Percentiles rank a stretch among this genome's conserved stretches.
Evolutionary conservation across 371 early-diverging fungal genomes (phyloP).

Genomic region (Zancudomyces culisetae): DNA sequence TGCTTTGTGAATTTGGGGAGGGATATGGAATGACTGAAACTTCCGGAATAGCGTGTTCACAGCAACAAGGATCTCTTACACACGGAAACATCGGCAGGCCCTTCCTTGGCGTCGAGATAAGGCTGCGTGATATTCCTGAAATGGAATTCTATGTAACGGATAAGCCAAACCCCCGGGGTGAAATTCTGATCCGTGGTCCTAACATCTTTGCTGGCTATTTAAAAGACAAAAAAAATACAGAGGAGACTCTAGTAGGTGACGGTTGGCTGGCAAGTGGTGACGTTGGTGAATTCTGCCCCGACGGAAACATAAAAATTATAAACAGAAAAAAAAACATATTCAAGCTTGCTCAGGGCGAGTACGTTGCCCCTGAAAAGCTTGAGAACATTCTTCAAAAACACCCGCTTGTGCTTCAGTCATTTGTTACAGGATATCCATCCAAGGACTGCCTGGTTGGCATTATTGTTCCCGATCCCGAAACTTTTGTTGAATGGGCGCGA

Average conservation of each 20-base stretch:
- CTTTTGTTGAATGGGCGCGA: slow-evolving; percentile 22
- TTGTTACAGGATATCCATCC: slow-evolving; percentile 76
- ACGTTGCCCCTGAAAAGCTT: slow-evolving; percentile 94
- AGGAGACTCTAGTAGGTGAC: slow-evolving; percentile 46
- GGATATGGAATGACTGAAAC: slow-evolving; percentile 96
- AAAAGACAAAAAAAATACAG: slow-evolving; percentile 66
- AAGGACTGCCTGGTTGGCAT: slow-evolving; percentile 60
- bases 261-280: slow-evolving; percentile 95
- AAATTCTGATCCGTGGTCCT: slow-evolving; percentile 74
- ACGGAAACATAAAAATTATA: slow-evolving; percentile 54
- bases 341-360: slow-evolving; percentile 94
- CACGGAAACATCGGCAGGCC: slow-evolving; percentile 80
- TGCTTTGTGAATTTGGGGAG: slow-evolving; percentile 64
- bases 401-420: slow-evolving; percentile 50
- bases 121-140: slow-evolving; percentile 72
- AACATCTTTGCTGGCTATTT: slow-evolving; percentile 72
- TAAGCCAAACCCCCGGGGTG: slow-evolving; percentile 76
- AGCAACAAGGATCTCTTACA: slow-evolving; percentile 35
- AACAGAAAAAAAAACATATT: slow-evolving; percentile 97
- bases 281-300: slow-evolving; percentile 63
- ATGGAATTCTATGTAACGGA: slow-evolving; percentile 75
- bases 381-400: slow-evolving; percentile 61
- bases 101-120: slow-evolving; percentile 48
- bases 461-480: slow-evolving; percentile 48
- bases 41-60: slow-evolving; percentile 35